phyloP scores from a whole-genome alignment of 2,329 filamentous ascomycete species.

The Venturiaceae sp. region DNA sequence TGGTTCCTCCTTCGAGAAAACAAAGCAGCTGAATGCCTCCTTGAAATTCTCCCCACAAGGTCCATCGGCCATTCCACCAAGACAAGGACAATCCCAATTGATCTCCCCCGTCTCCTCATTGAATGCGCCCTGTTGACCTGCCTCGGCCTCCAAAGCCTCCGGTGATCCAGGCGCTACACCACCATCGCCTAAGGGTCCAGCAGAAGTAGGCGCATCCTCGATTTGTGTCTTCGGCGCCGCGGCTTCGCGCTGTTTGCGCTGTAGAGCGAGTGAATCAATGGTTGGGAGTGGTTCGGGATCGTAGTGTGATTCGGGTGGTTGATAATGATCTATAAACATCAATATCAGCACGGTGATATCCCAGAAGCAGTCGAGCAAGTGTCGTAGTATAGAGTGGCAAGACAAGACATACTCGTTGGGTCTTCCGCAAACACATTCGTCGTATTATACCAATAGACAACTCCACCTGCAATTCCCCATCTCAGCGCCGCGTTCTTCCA shows the following conservation, averaged over 20 bases:
- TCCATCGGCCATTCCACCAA: conserved; percentile 93
- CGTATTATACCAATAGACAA: conserved; percentile 92
- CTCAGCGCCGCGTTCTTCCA: conserved; percentile 71
- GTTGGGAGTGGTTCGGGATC: conserved; percentile 30
- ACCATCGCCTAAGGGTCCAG: neutral
- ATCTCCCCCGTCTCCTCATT: conserved; percentile 98
- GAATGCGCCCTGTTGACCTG: conserved; percentile 81
- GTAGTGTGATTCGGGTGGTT: conserved; percentile 28
- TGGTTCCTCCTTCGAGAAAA: conserved; percentile 87
- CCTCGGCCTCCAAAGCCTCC: conserved; percentile 66
- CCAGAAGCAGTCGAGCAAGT: neutral
- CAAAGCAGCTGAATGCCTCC: conserved; percentile 94
- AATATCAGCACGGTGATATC: neutral
- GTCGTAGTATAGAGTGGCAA: neutral
- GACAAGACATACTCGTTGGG: conserved; percentile 8
- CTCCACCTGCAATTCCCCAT: conserved; percentile 65
- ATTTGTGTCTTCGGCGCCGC: conserved; percentile 12
- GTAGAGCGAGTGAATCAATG: conserved; percentile 23
- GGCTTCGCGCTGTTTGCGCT: conserved; percentile 21
- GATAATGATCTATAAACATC: neutral
- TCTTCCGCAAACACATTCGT: conserved; percentile 81
- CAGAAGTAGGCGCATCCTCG: conserved; percentile 10
- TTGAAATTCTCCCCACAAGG: conserved; percentile 95
- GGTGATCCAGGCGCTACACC: conserved; percentile 24
- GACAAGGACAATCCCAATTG: conserved; percentile 98